These are phyloP conservation scores for Macrotyloma uniflorum DNA, from an alignment of 306 rosid species.

Conservation along the genomic window DNA sequence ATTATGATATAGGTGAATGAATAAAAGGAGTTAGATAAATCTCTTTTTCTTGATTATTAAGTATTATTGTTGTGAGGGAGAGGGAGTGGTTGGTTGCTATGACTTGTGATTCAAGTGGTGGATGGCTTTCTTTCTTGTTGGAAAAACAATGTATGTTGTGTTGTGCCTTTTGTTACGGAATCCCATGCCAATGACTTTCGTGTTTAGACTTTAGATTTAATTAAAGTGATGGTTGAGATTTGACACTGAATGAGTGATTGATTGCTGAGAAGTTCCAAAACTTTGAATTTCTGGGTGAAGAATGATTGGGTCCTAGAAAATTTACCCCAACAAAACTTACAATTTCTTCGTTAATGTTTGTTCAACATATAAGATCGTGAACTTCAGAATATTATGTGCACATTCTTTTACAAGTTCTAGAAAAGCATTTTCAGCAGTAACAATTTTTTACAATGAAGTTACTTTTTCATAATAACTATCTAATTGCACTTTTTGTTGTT, in stretches of 20 bases:
- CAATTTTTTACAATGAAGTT: too few species aligned
- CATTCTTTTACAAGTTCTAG: too few species aligned
- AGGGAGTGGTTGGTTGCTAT: neutral
- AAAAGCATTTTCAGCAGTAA: too few species aligned
- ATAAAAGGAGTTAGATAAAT: neutral
- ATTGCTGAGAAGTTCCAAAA: neutral
- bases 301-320: too few species aligned
- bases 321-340: too few species aligned
- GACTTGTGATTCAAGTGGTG: neutral
- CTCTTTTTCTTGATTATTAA: neutral
- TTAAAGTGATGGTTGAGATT: neutral
- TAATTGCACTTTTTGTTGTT: too few species aligned
- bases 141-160: neutral
- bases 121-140: slow-evolving; percentile 13
- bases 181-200: slow-evolving; percentile 23
- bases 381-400: too few species aligned
- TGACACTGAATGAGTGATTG: neutral
- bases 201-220: neutral
- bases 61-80: neutral
- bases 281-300: neutral
- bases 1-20: neutral
- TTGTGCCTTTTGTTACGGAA: slow-evolving; percentile 16
- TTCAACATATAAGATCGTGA: too few species aligned
- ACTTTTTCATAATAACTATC: too few species aligned
- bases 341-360: too few species aligned